Evolutionary conservation across 2,329 filamentous ascomycete genomes (phyloP).

Genomic region (Phyllosticta paracitricarpa): DNA sequence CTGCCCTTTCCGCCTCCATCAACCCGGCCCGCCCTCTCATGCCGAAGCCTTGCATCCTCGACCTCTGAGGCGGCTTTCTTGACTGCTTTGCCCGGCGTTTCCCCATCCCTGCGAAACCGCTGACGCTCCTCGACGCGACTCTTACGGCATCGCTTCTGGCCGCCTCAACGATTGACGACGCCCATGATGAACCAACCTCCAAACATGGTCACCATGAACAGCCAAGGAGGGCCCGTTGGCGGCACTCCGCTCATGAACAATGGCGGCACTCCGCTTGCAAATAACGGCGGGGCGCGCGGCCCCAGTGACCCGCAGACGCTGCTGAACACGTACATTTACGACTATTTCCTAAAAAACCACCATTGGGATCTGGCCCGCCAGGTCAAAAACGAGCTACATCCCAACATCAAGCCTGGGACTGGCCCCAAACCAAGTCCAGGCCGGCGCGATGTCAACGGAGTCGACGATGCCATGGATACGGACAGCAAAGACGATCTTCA

Average conservation of each 20-base stretch:
- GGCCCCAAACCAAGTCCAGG: slow-evolving; percentile 57
- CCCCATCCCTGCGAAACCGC: not conserved
- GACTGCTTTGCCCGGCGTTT: not conserved
- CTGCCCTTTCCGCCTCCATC: not conserved
- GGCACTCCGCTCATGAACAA: slow-evolving; percentile 55
- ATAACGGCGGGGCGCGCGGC: slow-evolving; percentile 32
- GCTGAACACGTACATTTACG: slow-evolving; percentile 83
- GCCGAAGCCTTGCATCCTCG: slow-evolving; percentile 5
- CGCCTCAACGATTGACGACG: slow-evolving; percentile 1
- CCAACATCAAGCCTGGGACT: slow-evolving; percentile 29
- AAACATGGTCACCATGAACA: slow-evolving; percentile 59
- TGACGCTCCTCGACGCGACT: slow-evolving; percentile 1
- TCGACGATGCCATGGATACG: slow-evolving; percentile 71
- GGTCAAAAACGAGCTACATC: slow-evolving; percentile 44
- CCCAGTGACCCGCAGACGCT: slow-evolving; percentile 39
- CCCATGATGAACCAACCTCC: slow-evolving; percentile 35
- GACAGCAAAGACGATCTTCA: slow-evolving; percentile 71
- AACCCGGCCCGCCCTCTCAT: slow-evolving; percentile 6
- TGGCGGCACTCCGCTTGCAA: slow-evolving; percentile 51
- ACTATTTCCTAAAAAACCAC: slow-evolving; percentile 77
- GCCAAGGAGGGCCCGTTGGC: slow-evolving; percentile 55
- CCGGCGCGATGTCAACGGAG: slow-evolving; percentile 53
- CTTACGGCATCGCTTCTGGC: slow-evolving; percentile 3
- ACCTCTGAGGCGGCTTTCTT: slow-evolving; percentile 7
- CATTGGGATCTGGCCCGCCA: slow-evolving; percentile 77